These are phyloP conservation scores for Ceratocystis lukuohia DNA, from an alignment of 2,329 filamentous ascomycete species.

Conservation along the genomic window DNA sequence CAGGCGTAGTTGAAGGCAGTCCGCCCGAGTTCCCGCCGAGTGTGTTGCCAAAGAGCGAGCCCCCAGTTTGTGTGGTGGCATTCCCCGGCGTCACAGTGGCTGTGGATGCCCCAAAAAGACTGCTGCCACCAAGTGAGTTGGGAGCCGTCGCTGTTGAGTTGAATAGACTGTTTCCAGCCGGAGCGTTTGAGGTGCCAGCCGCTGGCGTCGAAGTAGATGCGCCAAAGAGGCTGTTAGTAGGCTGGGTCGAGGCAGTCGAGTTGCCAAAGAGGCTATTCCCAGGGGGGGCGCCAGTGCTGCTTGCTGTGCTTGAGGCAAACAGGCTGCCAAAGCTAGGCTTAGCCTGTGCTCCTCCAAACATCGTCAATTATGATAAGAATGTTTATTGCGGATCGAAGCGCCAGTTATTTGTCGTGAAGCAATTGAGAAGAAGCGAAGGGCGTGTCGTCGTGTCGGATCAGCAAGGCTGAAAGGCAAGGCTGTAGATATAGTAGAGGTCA, in stretches of 20 bases:
- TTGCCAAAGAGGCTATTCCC: slow-evolving; percentile 23
- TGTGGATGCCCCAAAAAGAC: slow-evolving; percentile 28
- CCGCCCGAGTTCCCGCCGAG: slow-evolving; percentile 8
- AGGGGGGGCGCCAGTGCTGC: slow-evolving; percentile 14
- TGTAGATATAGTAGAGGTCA: neutral
- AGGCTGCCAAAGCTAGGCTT: slow-evolving; percentile 17
- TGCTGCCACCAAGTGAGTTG: slow-evolving; percentile 17
- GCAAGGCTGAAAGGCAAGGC: slow-evolving; percentile 7
- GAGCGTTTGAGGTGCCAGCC: slow-evolving; percentile 9
- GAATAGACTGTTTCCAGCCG: slow-evolving; percentile 22
- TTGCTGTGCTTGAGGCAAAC: slow-evolving; percentile 17
- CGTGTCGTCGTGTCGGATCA: neutral
- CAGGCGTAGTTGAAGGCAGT: slow-evolving; percentile 24
- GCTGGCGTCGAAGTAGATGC: slow-evolving; percentile 21
- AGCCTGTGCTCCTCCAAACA: slow-evolving; percentile 15
- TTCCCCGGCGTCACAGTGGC: slow-evolving; percentile 20
- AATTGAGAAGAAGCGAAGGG: neutral
- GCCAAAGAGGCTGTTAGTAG: slow-evolving; percentile 23
- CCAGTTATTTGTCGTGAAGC: neutral
- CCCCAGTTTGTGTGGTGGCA: slow-evolving; percentile 25
- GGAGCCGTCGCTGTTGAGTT: slow-evolving; percentile 23
- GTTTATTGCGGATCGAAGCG: neutral
- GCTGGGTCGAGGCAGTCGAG: slow-evolving; percentile 21
- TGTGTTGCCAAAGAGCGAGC: slow-evolving; percentile 23
- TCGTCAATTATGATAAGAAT: neutral